Conservation (phyloP, 2,329 filamentous ascomycete genomes). For the Calonectria fujianensis region DNA sequence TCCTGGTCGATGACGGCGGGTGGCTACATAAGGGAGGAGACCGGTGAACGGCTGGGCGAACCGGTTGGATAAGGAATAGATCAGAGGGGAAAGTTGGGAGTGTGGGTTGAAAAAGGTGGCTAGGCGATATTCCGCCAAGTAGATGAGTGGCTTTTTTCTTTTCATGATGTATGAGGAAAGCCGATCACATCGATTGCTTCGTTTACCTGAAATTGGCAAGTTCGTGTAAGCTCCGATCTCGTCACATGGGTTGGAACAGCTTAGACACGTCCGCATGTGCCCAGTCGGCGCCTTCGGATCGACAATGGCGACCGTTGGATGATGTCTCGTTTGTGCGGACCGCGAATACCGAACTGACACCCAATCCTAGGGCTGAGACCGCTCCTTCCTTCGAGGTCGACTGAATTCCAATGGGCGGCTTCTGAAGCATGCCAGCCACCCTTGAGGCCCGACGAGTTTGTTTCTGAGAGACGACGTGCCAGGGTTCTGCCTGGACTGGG, state of each 20-base stretch:
- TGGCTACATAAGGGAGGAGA: background rate
- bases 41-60: background rate
- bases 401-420: background rate
- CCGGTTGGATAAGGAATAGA: background rate
- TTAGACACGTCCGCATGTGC: background rate
- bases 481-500: background rate
- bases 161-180: background rate
- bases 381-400: background rate
- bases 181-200: background rate
- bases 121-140: background rate
- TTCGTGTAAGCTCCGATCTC: slow-evolving; percentile 9
- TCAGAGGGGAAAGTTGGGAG: background rate
- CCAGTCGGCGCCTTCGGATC: background rate
- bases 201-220: background rate
- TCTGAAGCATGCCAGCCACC: background rate
- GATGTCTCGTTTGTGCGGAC: slow-evolving; percentile 7
- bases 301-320: slow-evolving; percentile 8
- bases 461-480: background rate
- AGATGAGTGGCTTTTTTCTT: background rate
- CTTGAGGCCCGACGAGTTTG: slow-evolving; percentile 15
- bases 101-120: background rate
- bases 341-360: slow-evolving; percentile 16
- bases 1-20: background rate
- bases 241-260: slow-evolving; percentile 6
- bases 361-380: background rate